Percentiles rank a stretch among this genome's conserved stretches.
phyloP scores from a whole-genome alignment of 2,329 filamentous ascomycete genomes.

The Gnomoniopsis smithogilvyi region DNA sequence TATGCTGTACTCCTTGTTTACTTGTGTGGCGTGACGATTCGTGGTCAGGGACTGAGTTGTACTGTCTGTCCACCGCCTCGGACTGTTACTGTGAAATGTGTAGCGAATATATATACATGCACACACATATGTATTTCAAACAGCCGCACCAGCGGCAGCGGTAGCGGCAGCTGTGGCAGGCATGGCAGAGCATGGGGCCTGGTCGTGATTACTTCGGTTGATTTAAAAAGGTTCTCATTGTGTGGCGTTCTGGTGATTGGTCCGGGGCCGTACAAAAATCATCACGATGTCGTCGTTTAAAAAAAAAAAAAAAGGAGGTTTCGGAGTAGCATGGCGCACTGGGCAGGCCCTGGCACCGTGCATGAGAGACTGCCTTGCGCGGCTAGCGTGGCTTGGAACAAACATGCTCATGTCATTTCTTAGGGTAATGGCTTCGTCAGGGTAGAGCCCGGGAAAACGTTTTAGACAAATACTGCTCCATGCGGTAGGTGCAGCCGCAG shows the following conservation, averaged over 20 bases:
- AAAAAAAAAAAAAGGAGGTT: neutral
- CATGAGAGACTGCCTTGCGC: neutral
- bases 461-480: slow-evolving; percentile 6
- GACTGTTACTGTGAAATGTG: neutral
- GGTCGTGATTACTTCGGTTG: too few species aligned
- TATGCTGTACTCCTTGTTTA: neutral
- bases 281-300: neutral
- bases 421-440: neutral
- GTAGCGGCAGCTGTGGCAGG: neutral
- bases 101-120: too few species aligned
- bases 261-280: neutral
- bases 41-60: slow-evolving; percentile 10
- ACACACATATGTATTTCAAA: too few species aligned
- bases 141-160: neutral
- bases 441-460: slow-evolving; percentile 4
- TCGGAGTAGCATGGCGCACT: neutral
- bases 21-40: slow-evolving; percentile 15
- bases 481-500: neutral
- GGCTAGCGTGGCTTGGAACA: neutral
- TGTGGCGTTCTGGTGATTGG: neutral
- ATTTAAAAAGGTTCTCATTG: neutral
- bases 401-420: neutral
- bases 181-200: neutral
- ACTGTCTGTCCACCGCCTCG: neutral
- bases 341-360: neutral